A percentile compares a stretch with the other conserved stretches of the same genome.
Conservation (phyloP, 2,329 filamentous ascomycete species). For the Raffaelea arxii region DNA sequence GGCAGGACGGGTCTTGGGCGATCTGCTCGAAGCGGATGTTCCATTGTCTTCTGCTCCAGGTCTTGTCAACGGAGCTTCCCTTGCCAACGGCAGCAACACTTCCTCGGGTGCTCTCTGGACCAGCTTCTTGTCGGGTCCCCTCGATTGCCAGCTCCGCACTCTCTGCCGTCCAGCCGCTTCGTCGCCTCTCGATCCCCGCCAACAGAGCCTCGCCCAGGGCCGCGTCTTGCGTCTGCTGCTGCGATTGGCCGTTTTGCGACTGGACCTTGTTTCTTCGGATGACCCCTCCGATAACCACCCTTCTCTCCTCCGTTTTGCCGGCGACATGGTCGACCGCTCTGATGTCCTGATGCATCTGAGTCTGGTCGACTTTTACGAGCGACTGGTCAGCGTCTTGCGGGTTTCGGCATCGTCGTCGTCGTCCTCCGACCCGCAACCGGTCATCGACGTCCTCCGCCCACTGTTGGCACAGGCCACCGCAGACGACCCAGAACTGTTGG, state of each 20-base stretch:
- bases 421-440: conserved; percentile 17
- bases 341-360: conserved; percentile 41
- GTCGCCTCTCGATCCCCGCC: conserved; percentile 1
- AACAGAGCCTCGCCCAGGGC: conserved; percentile 38
- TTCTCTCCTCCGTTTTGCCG: conserved; percentile 40
- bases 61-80: neutral
- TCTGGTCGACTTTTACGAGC: conserved; percentile 44
- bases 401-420: conserved; percentile 20
- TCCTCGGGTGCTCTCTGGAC: conserved; percentile 44
- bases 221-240: conserved; percentile 42
- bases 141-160: no score
- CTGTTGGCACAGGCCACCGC: conserved; percentile 30
- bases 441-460: conserved; percentile 25
- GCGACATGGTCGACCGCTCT: conserved; percentile 32
- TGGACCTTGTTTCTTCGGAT: conserved; percentile 22
- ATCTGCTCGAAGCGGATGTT: conserved; percentile 47
- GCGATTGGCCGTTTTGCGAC: conserved; percentile 36
- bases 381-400: conserved; percentile 37
- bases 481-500: conserved; percentile 27
- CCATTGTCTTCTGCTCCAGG: conserved; percentile 22
- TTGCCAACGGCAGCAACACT: neutral
- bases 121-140: conserved; percentile 40
- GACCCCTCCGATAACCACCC: neutral
- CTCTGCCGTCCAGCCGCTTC: conserved; percentile 23
- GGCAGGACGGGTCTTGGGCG: conserved; percentile 38